These are phyloP conservation scores for Diaporthe nobilis DNA, from an alignment of 2,329 filamentous ascomycete genomes.

Conservation along the genomic window DNA sequence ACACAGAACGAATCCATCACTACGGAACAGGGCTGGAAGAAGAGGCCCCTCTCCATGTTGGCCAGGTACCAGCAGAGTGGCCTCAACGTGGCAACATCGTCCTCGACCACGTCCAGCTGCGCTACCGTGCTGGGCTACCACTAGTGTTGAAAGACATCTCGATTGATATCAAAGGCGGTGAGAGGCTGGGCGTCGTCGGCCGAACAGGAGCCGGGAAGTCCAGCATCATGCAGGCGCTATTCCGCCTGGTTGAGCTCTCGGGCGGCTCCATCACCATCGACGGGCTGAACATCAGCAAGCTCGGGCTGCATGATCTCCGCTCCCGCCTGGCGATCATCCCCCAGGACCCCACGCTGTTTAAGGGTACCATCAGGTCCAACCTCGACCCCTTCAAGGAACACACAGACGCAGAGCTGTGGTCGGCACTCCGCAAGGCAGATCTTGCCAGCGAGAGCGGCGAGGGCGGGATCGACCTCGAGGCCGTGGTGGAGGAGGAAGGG, in stretches of 20 bases:
- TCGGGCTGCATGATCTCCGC: conserved; percentile 73
- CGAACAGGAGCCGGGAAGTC: conserved; percentile 77
- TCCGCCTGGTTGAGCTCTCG: conserved; percentile 67
- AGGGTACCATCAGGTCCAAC: conserved; percentile 82
- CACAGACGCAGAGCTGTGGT: conserved; percentile 83
- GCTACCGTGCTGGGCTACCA: conserved; percentile 79
- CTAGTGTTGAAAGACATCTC: conserved; percentile 79
- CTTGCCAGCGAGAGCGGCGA: conserved; percentile 64
- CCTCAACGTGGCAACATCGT: conserved; percentile 87
- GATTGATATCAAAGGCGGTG: conserved; percentile 81
- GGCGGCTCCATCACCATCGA: conserved; percentile 61
- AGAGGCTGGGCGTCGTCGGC: conserved; percentile 81
- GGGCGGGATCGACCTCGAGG: conserved; percentile 72
- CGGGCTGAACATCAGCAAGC: conserved; percentile 66
- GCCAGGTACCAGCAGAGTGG: conserved; percentile 82
- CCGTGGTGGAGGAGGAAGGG: conserved; percentile 90
- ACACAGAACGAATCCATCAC: conserved; percentile 90
- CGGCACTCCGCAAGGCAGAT: conserved; percentile 81
- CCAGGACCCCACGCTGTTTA: conserved; percentile 77
- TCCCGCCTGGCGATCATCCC: conserved; percentile 76
- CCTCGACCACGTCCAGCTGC: conserved; percentile 83
- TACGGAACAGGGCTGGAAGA: conserved; percentile 90
- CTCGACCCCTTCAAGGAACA: conserved; percentile 86
- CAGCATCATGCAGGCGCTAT: conserved; percentile 74
- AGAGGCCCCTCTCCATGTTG: conserved; percentile 85